These are phyloP conservation scores for Cystobasidium onofrii DNA, from an alignment of 768 basidiomycete genomes.

Conservation along the genomic window DNA sequence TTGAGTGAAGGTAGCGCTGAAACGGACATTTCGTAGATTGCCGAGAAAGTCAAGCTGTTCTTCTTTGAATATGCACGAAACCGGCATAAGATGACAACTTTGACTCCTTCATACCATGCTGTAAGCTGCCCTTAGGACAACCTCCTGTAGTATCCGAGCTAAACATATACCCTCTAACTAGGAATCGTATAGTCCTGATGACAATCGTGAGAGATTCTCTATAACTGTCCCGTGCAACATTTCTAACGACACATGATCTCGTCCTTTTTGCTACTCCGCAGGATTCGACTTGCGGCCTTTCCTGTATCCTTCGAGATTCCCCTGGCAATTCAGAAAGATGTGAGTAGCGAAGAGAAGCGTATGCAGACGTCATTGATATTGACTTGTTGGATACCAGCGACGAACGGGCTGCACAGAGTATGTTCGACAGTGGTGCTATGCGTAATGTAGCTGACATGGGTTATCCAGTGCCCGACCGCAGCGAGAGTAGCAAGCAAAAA, in stretches of 20 bases:
- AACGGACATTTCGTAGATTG: slow-evolving; percentile 56
- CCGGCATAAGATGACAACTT: slow-evolving; percentile 90
- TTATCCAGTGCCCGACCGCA: slow-evolving; percentile 22
- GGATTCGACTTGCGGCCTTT: slow-evolving; percentile 95
- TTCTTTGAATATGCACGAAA: slow-evolving; percentile 96
- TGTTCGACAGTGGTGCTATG: not conserved
- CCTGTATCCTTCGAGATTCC: slow-evolving; percentile 87
- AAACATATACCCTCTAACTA: slow-evolving; percentile 44
- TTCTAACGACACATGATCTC: not conserved
- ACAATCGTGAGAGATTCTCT: slow-evolving; percentile 87
- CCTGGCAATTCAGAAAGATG: slow-evolving; percentile 94
- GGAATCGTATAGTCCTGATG: slow-evolving; percentile 95
- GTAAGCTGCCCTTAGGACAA: slow-evolving; percentile 52
- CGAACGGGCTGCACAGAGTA: slow-evolving; percentile 19
- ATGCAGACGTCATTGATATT: not conserved
- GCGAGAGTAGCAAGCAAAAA: slow-evolving; percentile 24
- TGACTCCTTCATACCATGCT: slow-evolving; percentile 89
- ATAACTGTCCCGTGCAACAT: not conserved
- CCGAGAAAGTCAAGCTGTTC: slow-evolving; percentile 93
- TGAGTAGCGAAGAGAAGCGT: not conserved
- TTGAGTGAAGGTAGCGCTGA: not conserved
- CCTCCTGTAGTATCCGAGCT: not conserved
- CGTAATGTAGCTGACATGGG: not conserved
- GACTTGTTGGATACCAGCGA: not conserved
- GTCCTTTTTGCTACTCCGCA: slow-evolving; percentile 42